These are phyloP conservation scores for Ceratobasidium sp. DNA, from an alignment of 1,284 basidiomycete genomes.

Conservation along the genomic window DNA sequence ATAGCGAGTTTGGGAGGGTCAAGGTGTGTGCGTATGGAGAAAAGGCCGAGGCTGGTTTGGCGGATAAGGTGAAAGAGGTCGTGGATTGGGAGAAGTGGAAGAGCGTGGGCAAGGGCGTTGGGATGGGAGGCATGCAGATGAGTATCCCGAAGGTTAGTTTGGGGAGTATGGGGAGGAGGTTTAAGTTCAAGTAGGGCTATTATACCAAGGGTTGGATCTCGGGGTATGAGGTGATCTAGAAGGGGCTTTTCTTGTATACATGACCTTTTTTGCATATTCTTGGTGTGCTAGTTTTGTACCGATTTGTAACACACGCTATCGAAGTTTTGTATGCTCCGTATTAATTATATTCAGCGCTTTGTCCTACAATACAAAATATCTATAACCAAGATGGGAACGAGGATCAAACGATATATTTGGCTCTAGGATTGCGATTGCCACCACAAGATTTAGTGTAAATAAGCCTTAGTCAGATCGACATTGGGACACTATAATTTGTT, in stretches of 20 bases:
- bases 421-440: too few relatives aligned
- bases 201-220: not conserved
- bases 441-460: too few relatives aligned
- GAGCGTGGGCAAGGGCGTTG: not conserved
- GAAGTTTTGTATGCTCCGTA: not conserved
- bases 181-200: conserved; percentile 23
- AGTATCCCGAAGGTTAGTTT: conserved; percentile 35
- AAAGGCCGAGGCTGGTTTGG: conserved; percentile 30
- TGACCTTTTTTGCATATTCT: not conserved
- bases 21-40: conserved; percentile 26
- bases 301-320: not conserved
- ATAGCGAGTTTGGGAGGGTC: conserved; percentile 31
- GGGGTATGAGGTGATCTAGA: not conserved
- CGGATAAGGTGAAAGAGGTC: conserved; percentile 28
- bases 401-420: too few relatives aligned
- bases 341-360: not conserved
- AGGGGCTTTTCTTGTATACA: not conserved
- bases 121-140: conserved; percentile 24
- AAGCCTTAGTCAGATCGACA: too few relatives aligned
- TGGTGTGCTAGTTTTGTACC: not conserved
- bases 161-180: conserved; percentile 7
- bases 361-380: too few relatives aligned
- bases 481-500: too few relatives aligned
- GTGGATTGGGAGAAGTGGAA: not conserved
- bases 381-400: too few relatives aligned